Evolutionary conservation across 768 basidiomycete genomes (phyloP).

Genomic region (Boletus pseudopeckii): DNA sequence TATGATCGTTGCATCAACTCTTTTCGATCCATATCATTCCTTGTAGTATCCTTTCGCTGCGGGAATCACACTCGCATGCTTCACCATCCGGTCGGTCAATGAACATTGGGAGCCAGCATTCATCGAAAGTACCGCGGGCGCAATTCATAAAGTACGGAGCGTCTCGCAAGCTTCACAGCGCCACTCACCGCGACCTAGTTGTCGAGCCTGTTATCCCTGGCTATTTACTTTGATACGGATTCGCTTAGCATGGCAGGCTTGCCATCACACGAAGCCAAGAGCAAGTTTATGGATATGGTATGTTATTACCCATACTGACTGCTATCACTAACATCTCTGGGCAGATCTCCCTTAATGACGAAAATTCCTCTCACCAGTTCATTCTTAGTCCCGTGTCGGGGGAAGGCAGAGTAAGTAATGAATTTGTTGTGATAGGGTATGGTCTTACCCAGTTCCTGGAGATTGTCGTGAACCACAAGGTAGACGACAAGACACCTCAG

Average conservation of each 20-base stretch:
- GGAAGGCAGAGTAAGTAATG: conserved; percentile 71
- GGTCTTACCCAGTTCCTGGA: conserved; percentile 27
- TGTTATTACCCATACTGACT: conserved; percentile 1
- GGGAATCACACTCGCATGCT: conserved; percentile 83
- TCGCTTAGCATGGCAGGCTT: conserved; percentile 72
- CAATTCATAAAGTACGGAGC: conserved; percentile 77
- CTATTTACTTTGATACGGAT: conserved; percentile 95
- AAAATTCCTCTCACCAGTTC: conserved; percentile 68
- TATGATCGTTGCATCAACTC: conserved; percentile 4
- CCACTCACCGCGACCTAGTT: conserved; percentile 46
- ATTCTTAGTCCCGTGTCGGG: conserved; percentile 95
- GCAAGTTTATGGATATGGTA: conserved; percentile 75
- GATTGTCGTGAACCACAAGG: conserved; percentile 80
- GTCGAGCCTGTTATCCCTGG: conserved; percentile 80
- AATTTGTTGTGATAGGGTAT: not conserved
- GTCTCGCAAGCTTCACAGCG: not conserved
- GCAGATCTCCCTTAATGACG: conserved; percentile 51
- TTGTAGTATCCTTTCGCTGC: conserved; percentile 89
- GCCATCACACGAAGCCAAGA: conserved; percentile 58
- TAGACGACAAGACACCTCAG: conserved; percentile 70
- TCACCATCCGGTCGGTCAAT: conserved; percentile 87
- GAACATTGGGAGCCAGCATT: conserved; percentile 86
- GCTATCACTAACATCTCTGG: not conserved
- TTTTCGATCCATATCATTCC: not conserved
- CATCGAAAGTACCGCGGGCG: conserved; percentile 83